A percentile compares a stretch with the other conserved stretches of the same genome.
Conservation (phyloP, 306 rosid species). For the Quercus variabilis region DNA sequence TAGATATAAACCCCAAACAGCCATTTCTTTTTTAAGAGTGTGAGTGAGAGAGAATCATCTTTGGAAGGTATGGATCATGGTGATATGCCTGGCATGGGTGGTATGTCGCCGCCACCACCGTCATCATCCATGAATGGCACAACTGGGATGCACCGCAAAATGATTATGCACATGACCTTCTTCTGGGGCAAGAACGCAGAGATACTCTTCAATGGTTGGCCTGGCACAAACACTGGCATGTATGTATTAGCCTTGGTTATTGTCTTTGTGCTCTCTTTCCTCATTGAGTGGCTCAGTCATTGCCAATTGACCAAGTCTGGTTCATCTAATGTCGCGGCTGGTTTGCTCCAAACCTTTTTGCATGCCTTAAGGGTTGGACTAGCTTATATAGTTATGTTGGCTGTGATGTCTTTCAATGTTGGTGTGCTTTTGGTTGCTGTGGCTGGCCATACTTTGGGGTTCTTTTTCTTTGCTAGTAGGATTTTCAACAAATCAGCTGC, state of each 20-base stretch:
- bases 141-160: slow-evolving; percentile 1
- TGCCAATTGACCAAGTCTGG: slow-evolving; percentile 43
- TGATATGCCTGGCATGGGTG: slow-evolving; percentile 15
- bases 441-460: slow-evolving; percentile 67
- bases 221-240: slow-evolving; percentile 53
- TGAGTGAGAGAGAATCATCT: not conserved
- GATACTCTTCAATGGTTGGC: slow-evolving; percentile 66
- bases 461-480: slow-evolving; percentile 45
- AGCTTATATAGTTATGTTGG: slow-evolving; percentile 74
- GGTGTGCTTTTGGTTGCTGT: slow-evolving; percentile 72
- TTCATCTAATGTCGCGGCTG: slow-evolving; percentile 26
- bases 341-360: slow-evolving; percentile 50
- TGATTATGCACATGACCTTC: slow-evolving; percentile 86
- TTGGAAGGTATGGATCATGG: slow-evolving; percentile 4
- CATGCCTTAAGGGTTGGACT: slow-evolving; percentile 55
- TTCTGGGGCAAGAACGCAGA: slow-evolving; percentile 67
- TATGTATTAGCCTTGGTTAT: slow-evolving; percentile 49
- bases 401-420: slow-evolving; percentile 78
- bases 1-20: not conserved
- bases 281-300: slow-evolving; percentile 52
- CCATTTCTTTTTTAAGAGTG: not conserved
- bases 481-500: slow-evolving; percentile 31
- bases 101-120: slow-evolving; percentile 13
- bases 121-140: slow-evolving; percentile 18
- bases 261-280: slow-evolving; percentile 47